phyloP scores from a whole-genome alignment of 441 rosid genomes.

The Codiaeum variegatum region DNA sequence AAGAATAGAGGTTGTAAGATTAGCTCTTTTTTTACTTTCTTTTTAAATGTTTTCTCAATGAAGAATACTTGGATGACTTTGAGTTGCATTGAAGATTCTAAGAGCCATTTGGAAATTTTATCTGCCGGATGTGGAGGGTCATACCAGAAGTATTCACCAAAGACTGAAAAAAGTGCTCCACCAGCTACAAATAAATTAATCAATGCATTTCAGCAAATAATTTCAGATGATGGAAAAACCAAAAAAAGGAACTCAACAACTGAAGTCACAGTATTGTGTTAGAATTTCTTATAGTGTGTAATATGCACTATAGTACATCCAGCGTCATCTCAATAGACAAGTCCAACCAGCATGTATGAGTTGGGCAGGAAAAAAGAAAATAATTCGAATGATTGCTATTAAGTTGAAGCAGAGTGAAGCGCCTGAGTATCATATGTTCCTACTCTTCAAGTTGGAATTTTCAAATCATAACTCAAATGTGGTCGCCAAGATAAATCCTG shows the following conservation, averaged over 20 bases:
- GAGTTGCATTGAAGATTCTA: constrained; percentile 5
- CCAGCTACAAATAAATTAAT: constrained; percentile 45
- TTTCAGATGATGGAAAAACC: neutral
- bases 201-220: neutral
- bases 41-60: neutral
- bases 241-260: neutral
- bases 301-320: neutral
- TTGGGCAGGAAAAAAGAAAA: neutral
- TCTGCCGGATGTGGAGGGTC: constrained; percentile 89
- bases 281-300: neutral
- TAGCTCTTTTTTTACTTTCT: neutral
- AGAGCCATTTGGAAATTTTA: constrained; percentile 23
- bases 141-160: constrained; percentile 86
- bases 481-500: constrained; percentile 90
- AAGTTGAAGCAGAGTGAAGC: constrained; percentile 14
- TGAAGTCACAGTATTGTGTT: neutral
- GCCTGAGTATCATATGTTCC: constrained; percentile 96
- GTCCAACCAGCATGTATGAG: neutral
- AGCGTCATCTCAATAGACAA: neutral
- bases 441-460: constrained; percentile 76
- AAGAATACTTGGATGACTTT: neutral
- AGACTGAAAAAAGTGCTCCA: constrained; percentile 88
- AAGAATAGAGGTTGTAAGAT: neutral
- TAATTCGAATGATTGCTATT: neutral
- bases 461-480: constrained; percentile 65